Evolutionary conservation across 2,329 filamentous ascomycete genomes (phyloP), one percentile per base, ranked within the genome.

Genomic region (Aspergillus oerlinghausenensis): DNA sequence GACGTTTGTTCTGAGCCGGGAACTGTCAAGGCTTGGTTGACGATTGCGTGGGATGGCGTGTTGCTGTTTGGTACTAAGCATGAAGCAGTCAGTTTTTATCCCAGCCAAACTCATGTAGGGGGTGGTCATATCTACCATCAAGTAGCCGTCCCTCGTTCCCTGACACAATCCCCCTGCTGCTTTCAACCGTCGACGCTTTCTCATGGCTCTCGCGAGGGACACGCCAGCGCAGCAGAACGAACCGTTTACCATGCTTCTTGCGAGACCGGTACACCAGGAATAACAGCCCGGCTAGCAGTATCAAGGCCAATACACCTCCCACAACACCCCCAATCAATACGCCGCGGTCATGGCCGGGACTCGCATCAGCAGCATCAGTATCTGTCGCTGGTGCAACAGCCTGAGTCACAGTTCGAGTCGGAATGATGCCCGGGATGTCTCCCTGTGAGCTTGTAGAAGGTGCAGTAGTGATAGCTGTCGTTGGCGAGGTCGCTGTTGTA

Each of bases 271-370:
- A 60, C 49, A 58, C 62, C 23, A 59, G 49, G 29, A 63, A 61
- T 0, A 63, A 48, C 0, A 66, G 40, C 1, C 63, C 5, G 14
- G 43, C 56, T 9, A 62, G 17, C 3, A 68, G 19, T 1, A 59
- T 19, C 19, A 63, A 23, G 3, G 42, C 59, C 7, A 55, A 35
- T 1, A 67, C 43, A 1, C 59, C 63, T 21, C 63, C 64, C 0
- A 65, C 43, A 8, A 58, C 54, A 2, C 66, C 67, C n/a, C 67
- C 67, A 49, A 70, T 65, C 11, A 67, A 57, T 28, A 55, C 62
- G 21, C 50, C 23, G 14, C 60, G 38, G 40, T 54, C 21, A 7
- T 3, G 2, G 9, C 43, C 23, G 10, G 8, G 3, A 23, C 23
- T 23, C 11, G 43, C 21, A 21, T 2, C 21, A 1, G 43, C 19